Evolutionary conservation across 2,329 filamentous ascomycete genomes (phyloP), one percentile per base, ranked within the genome.

Genomic region (Escovopsis sp.): DNA sequence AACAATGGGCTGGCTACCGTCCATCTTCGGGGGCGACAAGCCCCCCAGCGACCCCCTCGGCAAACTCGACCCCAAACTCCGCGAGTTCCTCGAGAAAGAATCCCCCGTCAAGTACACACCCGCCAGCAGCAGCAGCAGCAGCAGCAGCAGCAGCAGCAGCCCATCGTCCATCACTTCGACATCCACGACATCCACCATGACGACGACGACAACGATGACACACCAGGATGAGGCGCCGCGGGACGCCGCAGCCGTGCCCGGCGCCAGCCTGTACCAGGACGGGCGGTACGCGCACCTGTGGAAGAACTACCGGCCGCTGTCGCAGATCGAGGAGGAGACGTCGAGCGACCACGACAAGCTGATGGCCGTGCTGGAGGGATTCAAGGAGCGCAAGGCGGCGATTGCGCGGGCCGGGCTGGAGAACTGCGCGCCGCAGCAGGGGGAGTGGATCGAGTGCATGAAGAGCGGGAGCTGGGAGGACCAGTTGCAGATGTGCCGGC

Each of bases 341-440:
- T 80, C 80, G 53, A 74, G 72, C 27, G 81, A 90, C 47, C 76
- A 85, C 49, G 86, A 94, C 52, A 80, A 81, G 54, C 68, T 92
- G 44, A 68, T 72, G 54, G 76, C 84, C 52, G 76, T 96, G 37
- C 64, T 94, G 35, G 79, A 88, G 35, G 77, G 75, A 6, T 92
- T 79, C 68, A 92, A 94, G 55, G 75, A 83, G 51, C 76, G 86
- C 41, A 84, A 81, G 53, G 70, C 73, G 25, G 70, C 75, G 37
- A 82, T 96, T 41, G 83, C 82, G 21, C 68, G 71, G 29, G 82
- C 85, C 1, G 87, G 88, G 9, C 66, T 94, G 50, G 90, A 98
- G 61, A 98, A 96, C 55, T 98, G 90, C 57, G 79, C 85, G 1
- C 57, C 87, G 41, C 84, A 93, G 54, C 85, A 94, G 61, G 68